Evolutionary conservation across 1,284 basidiomycete genomes (phyloP), one percentile per base, ranked within the genome.

Genomic region (Cutaneotrichosporon arboriforme): DNA sequence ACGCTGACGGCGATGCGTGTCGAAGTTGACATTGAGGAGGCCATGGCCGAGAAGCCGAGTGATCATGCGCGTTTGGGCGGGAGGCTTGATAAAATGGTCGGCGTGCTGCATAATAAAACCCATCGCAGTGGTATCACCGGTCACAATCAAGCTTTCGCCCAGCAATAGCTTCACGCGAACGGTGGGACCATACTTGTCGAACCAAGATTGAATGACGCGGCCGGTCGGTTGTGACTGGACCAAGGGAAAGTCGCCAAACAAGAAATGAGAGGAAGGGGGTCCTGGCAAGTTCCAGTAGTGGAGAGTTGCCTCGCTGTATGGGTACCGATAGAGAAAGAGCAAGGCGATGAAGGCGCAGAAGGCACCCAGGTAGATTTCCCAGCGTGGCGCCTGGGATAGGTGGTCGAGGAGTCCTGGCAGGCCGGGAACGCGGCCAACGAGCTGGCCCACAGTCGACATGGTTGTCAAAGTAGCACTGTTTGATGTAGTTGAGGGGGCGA

Each of bases 21-120:
- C 75, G 33, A 80, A 74, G 52, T 76, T 73, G 4, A 70, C 70
- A 9, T 71, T 68, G 10, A 77, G 53, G 1, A 67, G 51, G 12
- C 68, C 68, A 35, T 65, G 60, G 2, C 75, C 75, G 2, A 74
- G 54, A 17, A 75, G 63, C 40, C 64, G 59, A 3, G 55, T 80
- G 41, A 87, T 73, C 46, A 76, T 77, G 40, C 83, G 4, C 21
- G 81, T 73, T 4, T 85, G 77, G 53, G 83, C 81, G 40, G 81
- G 78, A 0, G 85, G 83, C 66, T 86, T 87, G 17, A 83, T 83
- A 65, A 83, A 86, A 34, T 80, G 76, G 63, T 86, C 83, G 2
- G 81, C 77, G 50, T 80, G 77, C 18, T 76, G 76, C 50, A 86
- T 78, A 49, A 87, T 81, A 56, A 85, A 79, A 3, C 79, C 77